Percentiles rank a stretch among this genome's conserved stretches.
Conservation (phyloP, 345 rosid genomes). For the Eucalyptus victrix region DNA sequence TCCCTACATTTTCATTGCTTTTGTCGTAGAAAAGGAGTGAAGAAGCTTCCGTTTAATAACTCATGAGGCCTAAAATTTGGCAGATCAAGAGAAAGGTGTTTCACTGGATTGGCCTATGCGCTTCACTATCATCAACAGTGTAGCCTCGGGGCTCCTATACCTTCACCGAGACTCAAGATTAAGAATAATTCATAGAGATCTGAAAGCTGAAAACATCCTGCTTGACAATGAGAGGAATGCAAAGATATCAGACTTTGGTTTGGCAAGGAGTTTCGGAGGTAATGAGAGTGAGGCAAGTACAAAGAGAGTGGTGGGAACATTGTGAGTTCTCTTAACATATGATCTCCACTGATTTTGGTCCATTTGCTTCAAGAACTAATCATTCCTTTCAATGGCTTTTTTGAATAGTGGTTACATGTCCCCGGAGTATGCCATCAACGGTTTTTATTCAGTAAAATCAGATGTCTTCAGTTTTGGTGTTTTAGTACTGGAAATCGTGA, state of each 20-base stretch:
- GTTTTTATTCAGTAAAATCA: slow-evolving; percentile 9
- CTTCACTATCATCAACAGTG: neutral
- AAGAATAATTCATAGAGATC: neutral
- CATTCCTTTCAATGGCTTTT: neutral
- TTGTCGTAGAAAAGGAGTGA: neutral
- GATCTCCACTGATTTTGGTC: neutral
- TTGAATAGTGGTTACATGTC: slow-evolving; percentile 20
- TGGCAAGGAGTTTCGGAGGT: neutral
- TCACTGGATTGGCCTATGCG: neutral
- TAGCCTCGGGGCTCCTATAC: neutral
- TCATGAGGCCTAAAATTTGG: neutral
- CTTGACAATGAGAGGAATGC: neutral
- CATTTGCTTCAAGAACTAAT: neutral
- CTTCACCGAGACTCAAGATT: slow-evolving; percentile 16
- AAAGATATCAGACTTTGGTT: neutral
- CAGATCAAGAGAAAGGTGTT: neutral
- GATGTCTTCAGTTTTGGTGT: slow-evolving; percentile 23
- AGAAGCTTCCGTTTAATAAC: neutral
- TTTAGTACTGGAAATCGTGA: slow-evolving; percentile 10
- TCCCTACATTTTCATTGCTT: neutral
- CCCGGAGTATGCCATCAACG: slow-evolving; percentile 5
- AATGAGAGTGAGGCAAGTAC: neutral
- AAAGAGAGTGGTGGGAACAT: neutral
- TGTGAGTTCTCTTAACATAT: neutral
- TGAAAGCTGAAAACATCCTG: neutral